A percentile compares a stretch with the other conserved stretches of the same genome.
These are phyloP conservation scores for Pulveroboletus sp. DNA, from an alignment of 768 basidiomycete species.

Conservation along the genomic window DNA sequence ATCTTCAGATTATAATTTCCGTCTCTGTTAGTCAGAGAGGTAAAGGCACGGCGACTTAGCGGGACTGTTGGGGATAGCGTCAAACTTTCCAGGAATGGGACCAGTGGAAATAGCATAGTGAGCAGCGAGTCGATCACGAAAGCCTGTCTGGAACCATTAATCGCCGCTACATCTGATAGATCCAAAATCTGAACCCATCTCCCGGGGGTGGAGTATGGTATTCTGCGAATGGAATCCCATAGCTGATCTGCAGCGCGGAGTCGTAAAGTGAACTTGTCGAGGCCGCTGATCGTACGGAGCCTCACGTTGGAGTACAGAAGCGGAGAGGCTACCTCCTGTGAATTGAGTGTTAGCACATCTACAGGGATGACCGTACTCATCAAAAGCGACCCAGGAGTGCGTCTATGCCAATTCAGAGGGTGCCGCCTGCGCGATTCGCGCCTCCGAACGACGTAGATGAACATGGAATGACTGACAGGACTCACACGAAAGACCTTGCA, in stretches of 20 bases:
- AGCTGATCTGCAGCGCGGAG: constrained; percentile 62
- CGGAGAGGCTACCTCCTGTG: constrained; percentile 62
- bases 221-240: constrained; percentile 87
- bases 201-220: constrained; percentile 82
- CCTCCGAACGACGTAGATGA: constrained; percentile 1
- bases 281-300: constrained; percentile 37
- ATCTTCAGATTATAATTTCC: constrained; percentile 44
- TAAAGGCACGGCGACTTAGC: constrained; percentile 56
- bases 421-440: not conserved
- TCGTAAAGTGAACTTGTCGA: constrained; percentile 55
- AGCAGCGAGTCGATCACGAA: constrained; percentile 60
- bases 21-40: constrained; percentile 48
- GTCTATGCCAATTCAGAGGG: not conserved
- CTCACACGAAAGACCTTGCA: constrained; percentile 40
- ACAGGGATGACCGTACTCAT: not conserved
- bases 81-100: constrained; percentile 57
- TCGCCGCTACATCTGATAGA: constrained; percentile 49
- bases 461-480: constrained; percentile 3
- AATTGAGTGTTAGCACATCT: constrained; percentile 11
- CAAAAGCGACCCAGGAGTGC: not conserved
- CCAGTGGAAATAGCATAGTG: constrained; percentile 57
- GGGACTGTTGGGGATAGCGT: constrained; percentile 51
- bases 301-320: constrained; percentile 56
- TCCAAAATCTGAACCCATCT: constrained; percentile 80
- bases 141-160: constrained; percentile 40